These are phyloP conservation scores for Pyrus hybrid DNA, from an alignment of 331 rosid genomes.

Conservation along the genomic window DNA sequence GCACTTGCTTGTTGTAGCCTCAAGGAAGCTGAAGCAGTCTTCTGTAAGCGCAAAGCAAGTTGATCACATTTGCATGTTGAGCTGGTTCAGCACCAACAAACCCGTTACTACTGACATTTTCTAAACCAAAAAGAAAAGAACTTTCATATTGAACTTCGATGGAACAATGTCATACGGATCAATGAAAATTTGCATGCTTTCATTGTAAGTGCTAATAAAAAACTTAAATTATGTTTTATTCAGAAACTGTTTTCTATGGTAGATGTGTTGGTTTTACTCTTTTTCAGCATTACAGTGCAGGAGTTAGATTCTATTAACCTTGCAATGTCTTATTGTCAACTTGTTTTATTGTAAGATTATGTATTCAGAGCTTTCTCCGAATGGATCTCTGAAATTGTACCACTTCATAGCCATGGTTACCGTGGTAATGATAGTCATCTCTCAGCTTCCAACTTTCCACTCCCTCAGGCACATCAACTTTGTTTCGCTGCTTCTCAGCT, in stretches of 20 bases:
- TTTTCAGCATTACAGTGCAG: not conserved
- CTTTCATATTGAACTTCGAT: not conserved
- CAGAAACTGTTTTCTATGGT: no score
- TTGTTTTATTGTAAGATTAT: conserved; percentile 35
- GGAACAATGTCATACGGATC: not conserved
- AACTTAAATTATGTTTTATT: no score
- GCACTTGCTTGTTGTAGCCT: not conserved
- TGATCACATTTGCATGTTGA: not conserved
- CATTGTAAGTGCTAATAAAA: no score
- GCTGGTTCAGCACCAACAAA: not conserved
- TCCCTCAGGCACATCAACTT: conserved; percentile 76
- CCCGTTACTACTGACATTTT: not conserved
- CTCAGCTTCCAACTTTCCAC: conserved; percentile 81
- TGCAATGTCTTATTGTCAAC: not conserved
- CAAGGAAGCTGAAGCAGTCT: no score
- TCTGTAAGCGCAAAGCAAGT: no score
- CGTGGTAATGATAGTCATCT: conserved; percentile 52
- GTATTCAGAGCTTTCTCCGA: conserved; percentile 49
- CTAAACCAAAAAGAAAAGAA: not conserved
- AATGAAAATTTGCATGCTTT: not conserved
- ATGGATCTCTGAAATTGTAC: conserved; percentile 66
- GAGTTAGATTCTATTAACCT: not conserved
- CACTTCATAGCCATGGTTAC: conserved; percentile 89
- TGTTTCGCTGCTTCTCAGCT: conserved; percentile 54
- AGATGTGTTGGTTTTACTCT: no score